Conservation (phyloP, 345 rosid species). For the Eucalyptus marginata region DNA sequence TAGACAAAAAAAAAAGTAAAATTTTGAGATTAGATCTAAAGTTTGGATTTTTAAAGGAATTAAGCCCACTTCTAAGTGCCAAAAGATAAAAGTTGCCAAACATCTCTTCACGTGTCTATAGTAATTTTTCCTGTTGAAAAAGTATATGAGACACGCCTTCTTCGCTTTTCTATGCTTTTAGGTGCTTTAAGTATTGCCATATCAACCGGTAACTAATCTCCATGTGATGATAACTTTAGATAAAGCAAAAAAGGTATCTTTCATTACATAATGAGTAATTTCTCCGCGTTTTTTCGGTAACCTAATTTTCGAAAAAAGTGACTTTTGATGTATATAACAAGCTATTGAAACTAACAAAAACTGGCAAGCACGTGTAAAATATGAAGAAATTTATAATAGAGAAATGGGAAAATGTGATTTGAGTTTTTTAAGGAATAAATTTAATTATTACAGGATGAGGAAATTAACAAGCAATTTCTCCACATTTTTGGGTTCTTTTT, state of each 20-base stretch:
- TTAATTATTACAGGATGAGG: background rate
- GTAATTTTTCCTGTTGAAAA: background rate
- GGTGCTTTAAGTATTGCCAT: background rate
- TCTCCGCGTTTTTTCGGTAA: background rate
- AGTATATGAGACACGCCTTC: background rate
- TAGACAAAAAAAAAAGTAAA: background rate
- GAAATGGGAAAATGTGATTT: background rate
- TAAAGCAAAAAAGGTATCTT: background rate
- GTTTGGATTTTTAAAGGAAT: background rate
- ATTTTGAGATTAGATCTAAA: background rate
- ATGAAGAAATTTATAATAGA: background rate
- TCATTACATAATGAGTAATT: too few species aligned
- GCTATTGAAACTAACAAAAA: background rate
- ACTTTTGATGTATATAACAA: background rate
- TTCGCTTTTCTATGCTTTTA: too few species aligned
- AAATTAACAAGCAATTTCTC: background rate
- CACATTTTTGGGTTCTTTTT: accelerated
- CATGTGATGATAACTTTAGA: background rate
- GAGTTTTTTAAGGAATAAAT: background rate
- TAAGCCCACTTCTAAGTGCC: background rate
- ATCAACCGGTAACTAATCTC: background rate
- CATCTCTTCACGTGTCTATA: too few species aligned
- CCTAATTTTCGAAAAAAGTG: background rate
- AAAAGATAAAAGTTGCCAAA: background rate
- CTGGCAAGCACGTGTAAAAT: background rate